A percentile compares a stretch with the other conserved stretches of the same genome.
Conservation (phyloP, 2,329 filamentous ascomycete species). For the Dactylellina parvicollis region DNA sequence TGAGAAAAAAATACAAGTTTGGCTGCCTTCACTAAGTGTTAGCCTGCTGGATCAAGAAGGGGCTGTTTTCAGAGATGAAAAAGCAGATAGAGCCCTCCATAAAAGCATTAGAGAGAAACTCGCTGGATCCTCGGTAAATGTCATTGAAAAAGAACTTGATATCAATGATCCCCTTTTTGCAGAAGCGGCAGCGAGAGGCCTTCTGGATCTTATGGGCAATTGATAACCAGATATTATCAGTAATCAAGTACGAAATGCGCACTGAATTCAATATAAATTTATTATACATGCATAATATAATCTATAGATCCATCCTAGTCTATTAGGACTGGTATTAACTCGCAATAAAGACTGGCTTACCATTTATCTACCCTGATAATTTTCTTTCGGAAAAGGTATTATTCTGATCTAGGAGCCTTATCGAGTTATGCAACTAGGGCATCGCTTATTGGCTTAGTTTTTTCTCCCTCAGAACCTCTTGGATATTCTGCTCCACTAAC, state of each 20-base stretch:
- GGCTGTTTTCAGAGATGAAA: conserved; percentile 66
- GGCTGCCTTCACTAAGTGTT: conserved; percentile 70
- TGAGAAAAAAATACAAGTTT: conserved; percentile 66
- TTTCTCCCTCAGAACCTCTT: conserved; percentile 14
- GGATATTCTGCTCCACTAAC: conserved; percentile 32
- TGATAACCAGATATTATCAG: conserved; percentile 62
- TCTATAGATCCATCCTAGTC: no score
- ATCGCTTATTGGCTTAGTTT: no score
- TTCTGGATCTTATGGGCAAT: conserved; percentile 61
- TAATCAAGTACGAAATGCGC: no score
- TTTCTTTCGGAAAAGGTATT: no score
- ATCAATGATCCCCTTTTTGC: conserved; percentile 70
- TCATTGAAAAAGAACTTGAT: conserved; percentile 65
- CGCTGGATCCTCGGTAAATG: conserved; percentile 63
- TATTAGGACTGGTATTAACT: no score
- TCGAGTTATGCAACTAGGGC: no score
- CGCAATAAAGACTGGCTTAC: no score
- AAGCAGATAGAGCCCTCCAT: conserved; percentile 65
- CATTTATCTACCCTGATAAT: no score
- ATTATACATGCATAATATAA: no score
- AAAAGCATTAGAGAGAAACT: conserved; percentile 65
- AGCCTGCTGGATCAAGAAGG: conserved; percentile 70
- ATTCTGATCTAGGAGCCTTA: no score
- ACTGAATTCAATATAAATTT: no score
- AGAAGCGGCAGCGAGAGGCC: conserved; percentile 63